Evolutionary conservation across 495 filamentous ascomycete species (phyloP).

Genomic region (Mytilinidion resinicola): DNA sequence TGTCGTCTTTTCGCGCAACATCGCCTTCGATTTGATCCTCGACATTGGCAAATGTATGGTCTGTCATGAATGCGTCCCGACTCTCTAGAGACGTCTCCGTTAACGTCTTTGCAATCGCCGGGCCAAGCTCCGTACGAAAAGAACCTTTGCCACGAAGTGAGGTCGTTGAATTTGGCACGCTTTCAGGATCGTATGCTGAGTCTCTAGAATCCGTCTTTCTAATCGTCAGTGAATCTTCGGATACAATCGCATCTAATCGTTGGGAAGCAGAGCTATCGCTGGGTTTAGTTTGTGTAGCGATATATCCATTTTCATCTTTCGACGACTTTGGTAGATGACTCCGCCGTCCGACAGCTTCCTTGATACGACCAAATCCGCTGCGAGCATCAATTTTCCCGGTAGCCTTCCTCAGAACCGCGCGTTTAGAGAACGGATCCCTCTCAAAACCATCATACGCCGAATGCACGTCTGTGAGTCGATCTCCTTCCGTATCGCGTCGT

Average conservation of each 20-base stretch:
- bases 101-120: conserved; percentile 17
- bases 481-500: conserved; percentile 40
- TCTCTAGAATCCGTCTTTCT: background rate
- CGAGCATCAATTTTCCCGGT: conserved; percentile 77
- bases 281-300: conserved; percentile 4
- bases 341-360: conserved; percentile 67
- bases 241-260: background rate
- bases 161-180: background rate
- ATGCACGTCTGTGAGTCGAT: conserved; percentile 6
- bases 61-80: background rate
- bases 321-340: conserved; percentile 51
- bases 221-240: background rate
- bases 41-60: background rate
- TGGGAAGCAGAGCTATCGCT: conserved; percentile 1
- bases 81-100: conserved; percentile 25
- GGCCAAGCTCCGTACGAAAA: background rate
- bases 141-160: background rate
- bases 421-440: conserved; percentile 59
- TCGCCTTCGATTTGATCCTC: conserved; percentile 4
- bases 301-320: conserved; percentile 43
- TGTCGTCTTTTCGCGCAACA: background rate
- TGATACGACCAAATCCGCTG: conserved; percentile 75
- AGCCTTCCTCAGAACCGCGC: conserved; percentile 69
- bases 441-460: conserved; percentile 40
- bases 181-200: background rate